Conservation (phyloP, 2,329 filamentous ascomycete genomes). For the Cercospora citrullina region DNA sequence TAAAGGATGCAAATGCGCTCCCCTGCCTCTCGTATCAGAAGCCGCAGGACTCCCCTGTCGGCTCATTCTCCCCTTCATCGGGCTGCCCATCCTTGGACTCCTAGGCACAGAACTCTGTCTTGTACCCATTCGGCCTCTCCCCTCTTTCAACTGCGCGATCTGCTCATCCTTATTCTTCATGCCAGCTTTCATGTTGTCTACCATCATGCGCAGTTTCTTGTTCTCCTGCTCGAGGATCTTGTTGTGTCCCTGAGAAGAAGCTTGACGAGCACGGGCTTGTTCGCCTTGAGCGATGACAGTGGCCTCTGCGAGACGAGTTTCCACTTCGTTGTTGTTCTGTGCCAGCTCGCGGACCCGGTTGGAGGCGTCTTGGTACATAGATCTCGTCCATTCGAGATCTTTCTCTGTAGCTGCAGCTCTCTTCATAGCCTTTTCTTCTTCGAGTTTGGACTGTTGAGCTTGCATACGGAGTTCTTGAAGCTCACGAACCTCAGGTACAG, state of each 20-base stretch:
- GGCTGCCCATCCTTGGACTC: slow-evolving; percentile 38
- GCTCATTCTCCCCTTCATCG: slow-evolving; percentile 34
- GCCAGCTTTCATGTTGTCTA: slow-evolving; percentile 34
- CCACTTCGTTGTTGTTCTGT: slow-evolving; percentile 52
- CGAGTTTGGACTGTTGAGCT: slow-evolving; percentile 26
- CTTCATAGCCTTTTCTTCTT: slow-evolving; percentile 35
- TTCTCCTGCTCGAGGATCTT: slow-evolving; percentile 32
- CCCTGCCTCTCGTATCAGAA: slow-evolving; percentile 17
- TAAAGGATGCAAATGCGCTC: slow-evolving; percentile 28
- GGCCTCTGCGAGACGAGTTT: slow-evolving; percentile 36
- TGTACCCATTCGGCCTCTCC: slow-evolving; percentile 39
- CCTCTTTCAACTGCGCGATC: slow-evolving; percentile 37
- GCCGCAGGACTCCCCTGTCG: slow-evolving; percentile 37
- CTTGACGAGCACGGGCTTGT: slow-evolving; percentile 29
- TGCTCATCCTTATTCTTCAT: slow-evolving; percentile 40
- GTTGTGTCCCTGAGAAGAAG: slow-evolving; percentile 29
- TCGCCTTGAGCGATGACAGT: slow-evolving; percentile 35
- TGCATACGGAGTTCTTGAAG: slow-evolving; percentile 32
- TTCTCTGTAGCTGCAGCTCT: slow-evolving; percentile 42
- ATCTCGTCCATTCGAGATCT: slow-evolving; percentile 59
- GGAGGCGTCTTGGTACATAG: slow-evolving; percentile 61
- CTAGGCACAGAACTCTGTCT: slow-evolving; percentile 41
- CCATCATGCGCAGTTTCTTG: slow-evolving; percentile 30
- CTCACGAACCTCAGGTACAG: slow-evolving; percentile 38
- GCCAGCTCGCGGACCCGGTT: slow-evolving; percentile 49